Conservation (phyloP, 306 rosid genomes). For the Cicer chorassanicum region DNA sequence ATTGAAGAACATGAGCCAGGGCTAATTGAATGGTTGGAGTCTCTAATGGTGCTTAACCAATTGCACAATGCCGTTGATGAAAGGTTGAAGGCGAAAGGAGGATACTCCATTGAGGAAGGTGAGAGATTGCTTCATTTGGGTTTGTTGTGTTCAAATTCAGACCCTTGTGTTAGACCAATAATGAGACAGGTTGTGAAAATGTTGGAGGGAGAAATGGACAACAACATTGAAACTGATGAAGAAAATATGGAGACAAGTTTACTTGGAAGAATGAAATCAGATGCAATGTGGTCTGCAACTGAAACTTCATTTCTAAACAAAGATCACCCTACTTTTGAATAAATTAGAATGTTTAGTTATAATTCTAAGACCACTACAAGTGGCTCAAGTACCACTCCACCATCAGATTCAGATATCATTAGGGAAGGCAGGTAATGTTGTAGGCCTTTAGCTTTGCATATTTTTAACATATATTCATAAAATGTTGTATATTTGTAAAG, state of each 20-base stretch:
- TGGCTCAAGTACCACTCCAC: constrained; percentile 18
- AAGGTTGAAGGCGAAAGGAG: constrained; percentile 51
- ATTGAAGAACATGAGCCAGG: constrained; percentile 59
- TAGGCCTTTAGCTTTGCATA: background rate
- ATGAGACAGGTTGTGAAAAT: constrained; percentile 67
- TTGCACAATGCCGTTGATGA: constrained; percentile 55
- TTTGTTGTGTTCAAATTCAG: constrained; percentile 60
- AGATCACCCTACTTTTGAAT: constrained; percentile 55
- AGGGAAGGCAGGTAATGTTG: constrained; percentile 29
- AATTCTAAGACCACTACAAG: constrained; percentile 23
- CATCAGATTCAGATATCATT: constrained; percentile 36
- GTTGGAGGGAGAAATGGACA: constrained; percentile 51
- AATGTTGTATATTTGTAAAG: background rate
- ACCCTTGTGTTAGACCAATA: constrained; percentile 59
- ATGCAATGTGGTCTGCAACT: constrained; percentile 45
- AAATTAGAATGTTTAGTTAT: constrained; percentile 43
- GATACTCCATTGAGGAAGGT: constrained; percentile 51
- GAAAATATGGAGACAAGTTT: constrained; percentile 46
- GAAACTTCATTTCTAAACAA: constrained; percentile 12
- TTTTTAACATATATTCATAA: background rate
- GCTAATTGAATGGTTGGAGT: constrained; percentile 59
- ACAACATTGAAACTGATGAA: constrained; percentile 37
- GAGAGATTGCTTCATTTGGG: constrained; percentile 66
- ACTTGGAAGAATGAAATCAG: constrained; percentile 47
- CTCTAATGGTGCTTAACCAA: constrained; percentile 49